Evolutionary conservation across 768 basidiomycete genomes (phyloP), one percentile per base, ranked within the genome.

Genomic region (Tylopilus plumbeoviolaceoides): DNA sequence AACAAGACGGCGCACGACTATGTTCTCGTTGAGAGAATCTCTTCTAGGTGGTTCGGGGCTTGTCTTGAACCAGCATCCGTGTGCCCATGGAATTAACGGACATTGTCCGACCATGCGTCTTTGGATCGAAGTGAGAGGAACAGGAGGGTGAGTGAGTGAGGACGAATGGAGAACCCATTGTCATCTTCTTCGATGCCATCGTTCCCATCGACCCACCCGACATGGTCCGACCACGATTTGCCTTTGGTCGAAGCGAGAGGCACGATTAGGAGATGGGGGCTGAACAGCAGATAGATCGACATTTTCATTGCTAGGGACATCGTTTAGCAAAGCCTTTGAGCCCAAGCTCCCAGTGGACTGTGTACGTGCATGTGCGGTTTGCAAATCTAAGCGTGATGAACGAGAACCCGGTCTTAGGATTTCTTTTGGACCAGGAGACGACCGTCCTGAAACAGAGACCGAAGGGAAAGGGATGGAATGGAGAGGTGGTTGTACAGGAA

Each of bases 71-170:
- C n/a, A 85, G 72, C 61, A 83, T 74, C 43, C 79, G 79, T 27
- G 88, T 83, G 7, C 83, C 86, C 67, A 85, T 66, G 1, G 89
- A 85, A 7, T 77, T 82, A 53, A 80, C 81, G 4, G 88, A 90
- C 53, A 75, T 53, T 8, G 84, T 82, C 31, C 85, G 80, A 27
- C 75, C 73, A 63, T 79, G 82, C n/a, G 70, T 71, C 65, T 91
- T 91, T n/a, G 89, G 89, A 67, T 93, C 91, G 65, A 92, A 89
- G 30, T 84, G 79, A 18, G 88, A 90, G 21, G 81, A 77, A 40
- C 81, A 78, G 9, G 79, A 70, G 10, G 74, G 70, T n/a, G 78
- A 79, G 21, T n/a, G n/a, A n/a, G n/a, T 85, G 84, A 38, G 84
- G 80, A 41, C 82, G 79, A 30, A 90, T 68, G 28, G 83, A 78